Percentiles rank a stretch among this genome's conserved stretches.
Evolutionary conservation across 129 eudicot genomes (phyloP).

Genomic region (Lactuca saligna): DNA sequence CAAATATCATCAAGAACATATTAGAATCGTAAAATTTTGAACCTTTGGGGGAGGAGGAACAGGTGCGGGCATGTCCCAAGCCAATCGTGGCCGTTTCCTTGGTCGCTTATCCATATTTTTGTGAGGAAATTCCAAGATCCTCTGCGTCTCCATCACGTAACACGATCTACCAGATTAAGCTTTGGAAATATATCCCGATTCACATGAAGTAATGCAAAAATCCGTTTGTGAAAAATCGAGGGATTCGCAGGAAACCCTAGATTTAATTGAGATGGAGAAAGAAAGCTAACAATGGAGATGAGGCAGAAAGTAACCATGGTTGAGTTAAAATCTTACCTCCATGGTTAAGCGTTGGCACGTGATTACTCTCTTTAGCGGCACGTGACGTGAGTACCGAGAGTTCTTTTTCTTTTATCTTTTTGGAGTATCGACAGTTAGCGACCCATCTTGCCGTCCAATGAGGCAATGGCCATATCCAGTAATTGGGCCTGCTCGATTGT

Average conservation of each 20-base stretch:
- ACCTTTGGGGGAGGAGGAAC: slow-evolving; percentile 60
- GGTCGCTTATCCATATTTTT: slow-evolving; percentile 72
- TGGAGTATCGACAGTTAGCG: no score
- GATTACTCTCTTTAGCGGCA: slow-evolving; percentile 28
- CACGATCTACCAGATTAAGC: neutral
- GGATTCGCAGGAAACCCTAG: slow-evolving; percentile 34
- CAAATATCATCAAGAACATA: neutral
- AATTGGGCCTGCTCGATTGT: slow-evolving; percentile 13
- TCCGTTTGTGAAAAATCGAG: slow-evolving; percentile 4
- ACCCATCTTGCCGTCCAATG: no score
- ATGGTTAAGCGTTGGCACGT: slow-evolving; percentile 32
- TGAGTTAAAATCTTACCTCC: slow-evolving; percentile 16
- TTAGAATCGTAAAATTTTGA: neutral
- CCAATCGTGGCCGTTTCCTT: slow-evolving; percentile 75
- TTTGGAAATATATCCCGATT: slow-evolving; percentile 4
- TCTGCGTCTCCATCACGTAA: slow-evolving; percentile 67
- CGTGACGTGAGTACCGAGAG: slow-evolving; percentile 34
- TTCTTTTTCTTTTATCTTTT: neutral
- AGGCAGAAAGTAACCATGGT: slow-evolving; percentile 43
- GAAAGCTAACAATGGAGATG: slow-evolving; percentile 30
- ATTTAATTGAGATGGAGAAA: slow-evolving; percentile 8
- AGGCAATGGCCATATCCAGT: neutral
- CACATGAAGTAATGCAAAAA: neutral
- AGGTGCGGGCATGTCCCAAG: slow-evolving; percentile 69
- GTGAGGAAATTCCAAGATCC: slow-evolving; percentile 55